Evolutionary conservation across 257 asterid genomes (phyloP), one percentile per base, ranked within the genome.

Genomic region (Nicotiana knightiana): DNA sequence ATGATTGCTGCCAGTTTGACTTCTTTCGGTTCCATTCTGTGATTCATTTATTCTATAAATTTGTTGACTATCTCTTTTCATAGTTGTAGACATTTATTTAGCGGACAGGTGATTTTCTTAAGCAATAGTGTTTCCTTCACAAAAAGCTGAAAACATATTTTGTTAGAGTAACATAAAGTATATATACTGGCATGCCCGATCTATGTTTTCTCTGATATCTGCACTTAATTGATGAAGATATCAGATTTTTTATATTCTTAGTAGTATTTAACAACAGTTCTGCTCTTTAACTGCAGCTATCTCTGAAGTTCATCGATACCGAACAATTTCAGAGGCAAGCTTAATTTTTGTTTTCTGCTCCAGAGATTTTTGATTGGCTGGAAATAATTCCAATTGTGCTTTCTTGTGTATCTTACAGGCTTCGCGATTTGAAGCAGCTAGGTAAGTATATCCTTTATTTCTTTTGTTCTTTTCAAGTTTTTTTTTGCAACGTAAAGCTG

Each of bases 351-450:
- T 51, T 79, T 65, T 35, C 63, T 17, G 28, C 64, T 26, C 59
- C 18, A 39, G 58, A 35, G 46, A 33, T 65, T 75, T n/a, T 71
- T 77, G 9, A 33, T n/a, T 59, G 81, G 4, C 63, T 64, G 67
- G 59, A 58, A 76, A 28, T 24, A 83, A 26, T 86, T 39, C 28
- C 39, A 26, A 80, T 59, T 21, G 51, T 81, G n/a, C 65, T 55
- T 83, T 66, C 63, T 82, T 71, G 63, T 84, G 46, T 79, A 57
- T 82, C 55, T 81, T 90, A 90, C 93, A 95, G 97, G 86, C 99
- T 95, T 86, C 97, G 97, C 24, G 97, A 95, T 86, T 81, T 95
- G 91, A 95, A 95, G 97, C 99, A 93, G 86, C 99, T 95, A 55
- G 99, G 99, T 95, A 73, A 12, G 43, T 8, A 8, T 73, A 15